Percentiles rank a stretch among this genome's conserved stretches.
Conservation (phyloP, 148 eudicot genomes). For the Chenopodium suecicum region DNA sequence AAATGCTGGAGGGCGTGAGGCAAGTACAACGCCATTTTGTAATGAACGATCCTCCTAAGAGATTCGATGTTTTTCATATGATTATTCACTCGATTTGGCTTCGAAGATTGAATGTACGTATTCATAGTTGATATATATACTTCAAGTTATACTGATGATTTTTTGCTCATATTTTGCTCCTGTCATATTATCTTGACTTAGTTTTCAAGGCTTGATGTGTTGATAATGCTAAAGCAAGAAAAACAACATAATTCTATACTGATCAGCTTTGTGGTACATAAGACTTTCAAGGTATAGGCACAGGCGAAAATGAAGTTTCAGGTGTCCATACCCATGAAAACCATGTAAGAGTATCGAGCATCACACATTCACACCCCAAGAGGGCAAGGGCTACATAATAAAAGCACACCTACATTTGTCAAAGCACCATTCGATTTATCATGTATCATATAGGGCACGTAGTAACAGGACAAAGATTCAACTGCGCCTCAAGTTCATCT, state of each 20-base stretch:
- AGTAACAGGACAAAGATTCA: not conserved
- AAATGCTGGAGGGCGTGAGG: slow-evolving; percentile 48
- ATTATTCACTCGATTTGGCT: slow-evolving; percentile 88
- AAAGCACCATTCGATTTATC: too few species aligned
- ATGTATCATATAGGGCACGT: too few species aligned
- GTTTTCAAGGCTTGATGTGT: too few species aligned
- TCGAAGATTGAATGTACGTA: slow-evolving; percentile 62
- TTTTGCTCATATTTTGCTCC: not conserved
- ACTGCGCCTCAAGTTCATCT: not conserved
- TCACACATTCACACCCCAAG: too few species aligned
- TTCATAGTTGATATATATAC: slow-evolving; percentile 27
- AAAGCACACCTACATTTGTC: too few species aligned
- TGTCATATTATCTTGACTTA: too few species aligned
- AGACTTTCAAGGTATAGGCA: too few species aligned
- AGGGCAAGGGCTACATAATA: too few species aligned
- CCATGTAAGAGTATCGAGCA: too few species aligned
- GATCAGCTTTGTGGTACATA: too few species aligned
- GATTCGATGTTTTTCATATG: slow-evolving; percentile 86
- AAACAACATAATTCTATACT: too few species aligned
- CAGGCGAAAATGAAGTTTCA: not conserved
- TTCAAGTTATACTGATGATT: not conserved
- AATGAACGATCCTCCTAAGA: slow-evolving; percentile 69
- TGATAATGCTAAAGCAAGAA: too few species aligned
- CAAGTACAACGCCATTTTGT: slow-evolving; percentile 67
- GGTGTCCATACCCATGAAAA: not conserved